Percentiles rank a stretch among this genome's conserved stretches.
Evolutionary conservation across 2,329 filamentous ascomycete genomes (phyloP).

Genomic region (Ophiostoma sp.): DNA sequence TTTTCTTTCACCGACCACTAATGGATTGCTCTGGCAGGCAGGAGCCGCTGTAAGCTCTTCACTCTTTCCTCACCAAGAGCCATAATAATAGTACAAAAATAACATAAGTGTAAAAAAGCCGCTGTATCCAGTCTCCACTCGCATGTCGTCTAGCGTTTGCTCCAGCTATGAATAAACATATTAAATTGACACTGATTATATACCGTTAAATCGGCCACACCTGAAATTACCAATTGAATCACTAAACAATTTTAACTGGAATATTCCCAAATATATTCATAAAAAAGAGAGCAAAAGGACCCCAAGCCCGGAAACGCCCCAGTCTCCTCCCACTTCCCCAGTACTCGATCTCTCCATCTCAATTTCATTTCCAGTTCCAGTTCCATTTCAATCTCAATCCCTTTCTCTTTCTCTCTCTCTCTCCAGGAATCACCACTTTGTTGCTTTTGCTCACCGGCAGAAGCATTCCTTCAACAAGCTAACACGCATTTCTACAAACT

Average conservation of each 20-base stretch:
- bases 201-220: neutral
- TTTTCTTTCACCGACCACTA: conserved; percentile 5
- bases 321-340: neutral
- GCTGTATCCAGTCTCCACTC: neutral
- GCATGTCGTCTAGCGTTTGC: neutral
- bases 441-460: conserved; percentile 6
- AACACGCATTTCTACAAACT: neutral
- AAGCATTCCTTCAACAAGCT: neutral
- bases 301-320: neutral
- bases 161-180: neutral
- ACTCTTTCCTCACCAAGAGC: neutral
- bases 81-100: neutral
- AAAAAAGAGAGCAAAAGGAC: neutral
- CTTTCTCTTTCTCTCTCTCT: neutral
- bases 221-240: neutral
- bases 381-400: neutral
- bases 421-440: neutral
- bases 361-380: neutral
- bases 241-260: neutral
- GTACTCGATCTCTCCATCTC: neutral
- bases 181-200: neutral
- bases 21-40: neutral
- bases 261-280: neutral
- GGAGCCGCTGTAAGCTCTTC: neutral
- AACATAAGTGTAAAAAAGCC: neutral